phyloP scores from a whole-genome alignment of 2,329 filamentous ascomycete genomes.

The Fusarium drepaniforme region DNA sequence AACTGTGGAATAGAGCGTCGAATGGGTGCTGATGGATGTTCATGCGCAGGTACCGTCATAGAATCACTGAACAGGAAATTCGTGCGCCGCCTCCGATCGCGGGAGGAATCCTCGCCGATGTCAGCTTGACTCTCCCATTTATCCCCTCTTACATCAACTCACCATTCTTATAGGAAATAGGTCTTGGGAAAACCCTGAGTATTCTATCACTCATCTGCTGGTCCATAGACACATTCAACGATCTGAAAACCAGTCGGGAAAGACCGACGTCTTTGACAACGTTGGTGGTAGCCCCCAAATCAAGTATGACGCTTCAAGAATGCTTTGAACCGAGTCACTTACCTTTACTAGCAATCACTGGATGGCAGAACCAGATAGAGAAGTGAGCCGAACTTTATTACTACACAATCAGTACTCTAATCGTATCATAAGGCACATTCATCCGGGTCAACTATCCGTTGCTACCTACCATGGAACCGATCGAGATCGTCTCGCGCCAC shows the following conservation, averaged over 20 bases:
- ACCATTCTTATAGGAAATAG: slow-evolving; percentile 47
- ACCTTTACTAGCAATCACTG: slow-evolving; percentile 46
- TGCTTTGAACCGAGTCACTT: fast-evolving
- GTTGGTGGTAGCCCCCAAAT: slow-evolving; percentile 18
- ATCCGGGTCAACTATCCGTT: not conserved
- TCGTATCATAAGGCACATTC: not conserved
- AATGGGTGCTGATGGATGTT: not conserved
- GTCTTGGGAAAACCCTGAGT: slow-evolving; percentile 50
- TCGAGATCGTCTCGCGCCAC: not conserved
- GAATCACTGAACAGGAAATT: not conserved
- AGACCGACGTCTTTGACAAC: slow-evolving; percentile 41
- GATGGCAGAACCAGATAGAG: slow-evolving; percentile 36
- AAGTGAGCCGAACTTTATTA: not conserved
- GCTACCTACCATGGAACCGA: not conserved
- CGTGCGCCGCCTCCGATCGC: fast-evolving
- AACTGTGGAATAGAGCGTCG: fast-evolving
- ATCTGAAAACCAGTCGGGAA: not conserved
- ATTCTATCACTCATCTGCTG: slow-evolving; percentile 45
- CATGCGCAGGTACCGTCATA: not conserved
- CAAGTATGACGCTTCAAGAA: not conserved
- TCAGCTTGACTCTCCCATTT: fast-evolving
- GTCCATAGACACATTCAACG: slow-evolving; percentile 36
- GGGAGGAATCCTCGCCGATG: slow-evolving; percentile 4
- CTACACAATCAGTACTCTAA: not conserved
- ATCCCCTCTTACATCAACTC: not conserved